phyloP scores from a whole-genome alignment of 2,329 filamentous ascomycete species.

The Chaetomium sp. region DNA sequence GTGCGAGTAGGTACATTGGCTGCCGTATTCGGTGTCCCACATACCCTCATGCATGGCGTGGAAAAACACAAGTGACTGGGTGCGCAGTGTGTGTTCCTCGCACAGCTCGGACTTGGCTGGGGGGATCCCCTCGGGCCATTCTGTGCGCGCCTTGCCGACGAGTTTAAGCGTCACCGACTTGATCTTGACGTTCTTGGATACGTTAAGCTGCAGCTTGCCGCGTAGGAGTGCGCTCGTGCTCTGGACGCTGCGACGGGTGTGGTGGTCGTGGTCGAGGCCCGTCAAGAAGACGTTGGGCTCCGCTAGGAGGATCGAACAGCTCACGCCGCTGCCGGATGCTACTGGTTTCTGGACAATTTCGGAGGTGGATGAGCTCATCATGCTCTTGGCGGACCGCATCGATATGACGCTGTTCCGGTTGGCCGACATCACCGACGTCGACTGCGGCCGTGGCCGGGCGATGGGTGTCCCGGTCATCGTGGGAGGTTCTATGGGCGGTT shows the following conservation, averaged over 20 bases:
- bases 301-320: slow-evolving; percentile 65
- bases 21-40: slow-evolving; percentile 57
- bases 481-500: slow-evolving; percentile 10
- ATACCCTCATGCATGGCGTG: slow-evolving; percentile 59
- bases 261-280: slow-evolving; percentile 68
- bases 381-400: slow-evolving; percentile 44
- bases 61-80: slow-evolving; percentile 88
- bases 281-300: slow-evolving; percentile 76
- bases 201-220: slow-evolving; percentile 72
- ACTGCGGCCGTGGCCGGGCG: slow-evolving; percentile 24
- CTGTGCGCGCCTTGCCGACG: slow-evolving; percentile 75
- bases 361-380: slow-evolving; percentile 44
- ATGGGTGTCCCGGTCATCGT: slow-evolving; percentile 28
- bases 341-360: slow-evolving; percentile 60
- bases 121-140: slow-evolving; percentile 95
- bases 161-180: slow-evolving; percentile 87
- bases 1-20: slow-evolving; percentile 51
- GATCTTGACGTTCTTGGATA: slow-evolving; percentile 87
- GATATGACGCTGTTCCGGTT: slow-evolving; percentile 47
- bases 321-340: slow-evolving; percentile 69
- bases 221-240: slow-evolving; percentile 73
- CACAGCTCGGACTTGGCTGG: slow-evolving; percentile 76
- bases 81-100: slow-evolving; percentile 80
- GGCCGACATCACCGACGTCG: slow-evolving; percentile 23
- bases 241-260: slow-evolving; percentile 46